These are phyloP conservation scores for Actinomortierella wolfii DNA, from an alignment of 371 early-diverging fungal genomes.

Conservation along the genomic window DNA sequence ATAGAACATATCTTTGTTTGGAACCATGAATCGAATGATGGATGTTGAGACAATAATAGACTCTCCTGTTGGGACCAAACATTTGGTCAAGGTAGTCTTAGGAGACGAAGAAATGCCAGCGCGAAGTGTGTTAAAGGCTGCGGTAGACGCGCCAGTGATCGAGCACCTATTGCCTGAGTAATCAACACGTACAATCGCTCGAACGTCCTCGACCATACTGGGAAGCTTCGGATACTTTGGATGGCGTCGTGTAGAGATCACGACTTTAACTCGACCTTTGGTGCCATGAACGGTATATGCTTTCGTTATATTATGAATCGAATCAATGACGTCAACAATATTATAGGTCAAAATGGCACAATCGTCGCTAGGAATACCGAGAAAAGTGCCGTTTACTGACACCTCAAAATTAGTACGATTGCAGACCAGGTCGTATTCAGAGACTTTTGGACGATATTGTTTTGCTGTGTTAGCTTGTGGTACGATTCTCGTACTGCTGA, in stretches of 20 bases:
- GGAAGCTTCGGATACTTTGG: background rate
- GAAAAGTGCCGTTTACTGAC: background rate
- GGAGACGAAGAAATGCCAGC: background rate
- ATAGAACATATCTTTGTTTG: background rate
- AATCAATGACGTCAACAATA: background rate
- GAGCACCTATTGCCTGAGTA: background rate
- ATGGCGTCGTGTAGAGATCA: background rate
- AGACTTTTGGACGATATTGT: conserved; percentile 2
- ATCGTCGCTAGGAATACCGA: conserved; percentile 3
- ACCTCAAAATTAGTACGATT: conserved; percentile 1
- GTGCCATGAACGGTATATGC: conserved; percentile 2
- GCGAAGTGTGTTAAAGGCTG: background rate
- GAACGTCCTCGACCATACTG: background rate
- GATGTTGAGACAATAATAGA: background rate
- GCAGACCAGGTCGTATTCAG: conserved; percentile 8
- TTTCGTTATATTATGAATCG: background rate
- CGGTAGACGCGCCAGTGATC: background rate
- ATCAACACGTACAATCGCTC: background rate
- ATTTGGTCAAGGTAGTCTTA: conserved; percentile 1
- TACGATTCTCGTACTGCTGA: conserved; percentile 1
- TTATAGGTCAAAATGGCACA: background rate
- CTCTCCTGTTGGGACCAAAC: background rate
- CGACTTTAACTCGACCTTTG: conserved; percentile 8
- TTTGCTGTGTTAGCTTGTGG: conserved; percentile 6
- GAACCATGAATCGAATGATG: background rate